Evolutionary conservation across 805 yeast species (phyloP).

Genomic region (Saccharomycopsis sp.): DNA sequence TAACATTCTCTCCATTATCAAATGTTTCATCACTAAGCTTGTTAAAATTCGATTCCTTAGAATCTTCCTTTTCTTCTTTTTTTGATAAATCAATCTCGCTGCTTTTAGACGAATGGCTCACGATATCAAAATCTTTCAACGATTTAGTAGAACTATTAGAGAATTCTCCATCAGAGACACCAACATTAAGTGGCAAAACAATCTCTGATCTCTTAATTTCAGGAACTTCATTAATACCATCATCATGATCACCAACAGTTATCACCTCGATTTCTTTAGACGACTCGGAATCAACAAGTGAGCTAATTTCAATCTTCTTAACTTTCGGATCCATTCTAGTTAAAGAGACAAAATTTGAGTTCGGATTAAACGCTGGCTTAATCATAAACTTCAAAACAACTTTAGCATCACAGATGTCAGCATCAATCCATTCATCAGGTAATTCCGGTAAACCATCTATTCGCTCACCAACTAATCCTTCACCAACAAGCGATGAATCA

Average conservation of each 20-base stretch:
- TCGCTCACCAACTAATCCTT: slow-evolving; percentile 1
- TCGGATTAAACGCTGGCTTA: slow-evolving; percentile 6
- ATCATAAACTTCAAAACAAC: slow-evolving; percentile 11
- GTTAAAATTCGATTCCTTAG: background rate
- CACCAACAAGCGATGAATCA: background rate
- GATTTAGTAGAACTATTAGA: background rate
- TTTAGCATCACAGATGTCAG: slow-evolving; percentile 8
- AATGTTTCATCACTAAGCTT: background rate
- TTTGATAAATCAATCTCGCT: background rate
- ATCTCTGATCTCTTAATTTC: slow-evolving; percentile 2
- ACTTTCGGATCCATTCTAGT: slow-evolving; percentile 5
- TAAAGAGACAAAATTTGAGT: slow-evolving; percentile 7
- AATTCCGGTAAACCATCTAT: background rate
- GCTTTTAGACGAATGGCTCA: background rate
- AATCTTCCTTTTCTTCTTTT: background rate
- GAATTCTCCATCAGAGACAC: too few species aligned
- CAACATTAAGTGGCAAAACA: background rate
- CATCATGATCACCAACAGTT: background rate
- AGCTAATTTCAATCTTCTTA: background rate
- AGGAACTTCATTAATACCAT: background rate
- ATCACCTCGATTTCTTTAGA: background rate
- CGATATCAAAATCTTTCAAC: background rate
- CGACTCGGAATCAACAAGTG: background rate
- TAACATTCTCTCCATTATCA: background rate
- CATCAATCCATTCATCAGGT: slow-evolving; percentile 9